Base-by-base conservation (phyloP, 768 basidiomycete species). In the Lactarius akahatsu region DNA sequence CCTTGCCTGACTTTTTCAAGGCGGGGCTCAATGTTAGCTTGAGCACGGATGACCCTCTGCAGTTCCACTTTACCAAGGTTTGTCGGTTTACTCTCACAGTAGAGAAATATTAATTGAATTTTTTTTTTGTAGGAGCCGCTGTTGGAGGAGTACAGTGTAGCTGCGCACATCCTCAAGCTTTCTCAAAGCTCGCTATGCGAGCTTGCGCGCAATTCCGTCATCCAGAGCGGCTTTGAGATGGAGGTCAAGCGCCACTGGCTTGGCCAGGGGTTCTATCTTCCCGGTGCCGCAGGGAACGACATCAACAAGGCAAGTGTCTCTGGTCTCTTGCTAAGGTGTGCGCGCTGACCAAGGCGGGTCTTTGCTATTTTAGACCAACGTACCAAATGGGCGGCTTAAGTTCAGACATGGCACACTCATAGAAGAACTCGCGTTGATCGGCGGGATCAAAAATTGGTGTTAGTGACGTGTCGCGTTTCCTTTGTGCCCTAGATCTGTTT, bases 141-240 rank as follows among this genome's bases (percentile, higher is more conserved):
- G 16, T 78, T 98, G 64, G 97, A 99, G 73, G 97, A 99, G 74
- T 99, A 98, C 74, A 96, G 93, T 57, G 96, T 98, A 11, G 97
- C 97, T 0, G 96, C 97, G 54, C 72, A 97, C 89, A 98, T 99
- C 66, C 97, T 98, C 78, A 98, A 98, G 78, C 79, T 98, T 60
- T 92, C 96, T 0, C 96, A 94, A 75, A 92, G 90, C 70, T 94
- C 92, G 0, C 80, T 99, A 65, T 97, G 96, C 15, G 97, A 99
- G 77, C 84, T 99, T 13, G 97, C 97, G n/a, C 88, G 97, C 52
- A 99, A 99, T 78, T 96, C 94, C 0, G 97, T 98, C 38, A 81
- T 91, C 56, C 97, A 98, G 75, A 94, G 92, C 72, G 97, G 97
- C 1, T 98, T 98, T 75, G 97, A 99, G 78, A 98, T 98, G 95